Conservation (phyloP, 2,329 filamentous ascomycete genomes). For the Colletotrichum coccodes region DNA sequence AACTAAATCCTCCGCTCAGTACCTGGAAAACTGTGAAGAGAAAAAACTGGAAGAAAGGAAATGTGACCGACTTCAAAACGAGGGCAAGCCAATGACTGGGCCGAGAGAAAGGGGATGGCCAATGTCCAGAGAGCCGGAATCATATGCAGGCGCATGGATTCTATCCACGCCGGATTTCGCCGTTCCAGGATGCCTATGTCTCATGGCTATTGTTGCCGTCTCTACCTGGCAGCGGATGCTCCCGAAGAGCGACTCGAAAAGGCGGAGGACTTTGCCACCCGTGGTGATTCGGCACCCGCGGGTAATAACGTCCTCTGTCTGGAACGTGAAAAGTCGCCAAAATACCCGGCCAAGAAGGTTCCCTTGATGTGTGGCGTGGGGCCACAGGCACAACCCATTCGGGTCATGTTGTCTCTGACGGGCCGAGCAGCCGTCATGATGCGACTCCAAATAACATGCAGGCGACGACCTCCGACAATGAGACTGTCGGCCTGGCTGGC, state of each 20-base stretch:
- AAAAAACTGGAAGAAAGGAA: neutral
- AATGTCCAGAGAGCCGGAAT: neutral
- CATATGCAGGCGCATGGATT: neutral
- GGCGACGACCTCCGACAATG: neutral
- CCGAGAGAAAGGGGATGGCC: neutral
- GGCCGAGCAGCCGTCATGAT: neutral
- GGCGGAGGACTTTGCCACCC: neutral
- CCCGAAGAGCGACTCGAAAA: constrained; percentile 17
- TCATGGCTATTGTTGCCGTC: neutral
- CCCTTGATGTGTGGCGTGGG: neutral
- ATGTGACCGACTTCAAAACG: neutral
- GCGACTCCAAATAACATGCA: constrained; percentile 4
- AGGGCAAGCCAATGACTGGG: neutral
- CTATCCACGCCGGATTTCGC: neutral
- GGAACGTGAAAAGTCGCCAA: neutral
- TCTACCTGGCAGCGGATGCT: constrained; percentile 3
- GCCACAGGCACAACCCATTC: neutral
- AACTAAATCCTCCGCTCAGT: neutral
- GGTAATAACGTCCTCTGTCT: neutral
- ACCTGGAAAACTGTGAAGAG: neutral
- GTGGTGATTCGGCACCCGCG: neutral
- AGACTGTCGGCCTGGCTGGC: neutral
- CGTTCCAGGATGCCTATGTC: neutral
- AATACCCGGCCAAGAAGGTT: neutral
- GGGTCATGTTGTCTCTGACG: neutral